phyloP scores from a whole-genome alignment of 202 grass and related monocot genomes.

The Thinopyrum obtusiflorum region DNA sequence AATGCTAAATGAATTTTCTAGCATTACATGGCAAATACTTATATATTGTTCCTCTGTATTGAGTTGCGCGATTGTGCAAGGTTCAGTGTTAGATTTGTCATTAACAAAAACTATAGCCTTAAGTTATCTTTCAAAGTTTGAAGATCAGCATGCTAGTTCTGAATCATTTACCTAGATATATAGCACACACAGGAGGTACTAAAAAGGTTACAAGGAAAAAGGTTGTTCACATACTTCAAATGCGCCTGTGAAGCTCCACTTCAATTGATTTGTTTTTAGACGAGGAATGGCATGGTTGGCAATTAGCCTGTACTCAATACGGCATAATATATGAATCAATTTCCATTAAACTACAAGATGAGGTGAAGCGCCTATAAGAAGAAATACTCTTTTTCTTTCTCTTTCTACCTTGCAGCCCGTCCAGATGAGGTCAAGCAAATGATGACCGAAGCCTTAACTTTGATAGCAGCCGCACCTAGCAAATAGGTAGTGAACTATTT shows the following conservation, averaged over 20 bases:
- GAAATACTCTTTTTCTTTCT: not conserved
- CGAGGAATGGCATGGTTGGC: constrained; percentile 96
- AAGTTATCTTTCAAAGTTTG: not conserved
- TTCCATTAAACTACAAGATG: not conserved
- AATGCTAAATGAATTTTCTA: not conserved
- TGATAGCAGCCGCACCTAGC: constrained; percentile 90
- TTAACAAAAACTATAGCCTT: not conserved
- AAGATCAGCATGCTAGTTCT: not conserved
- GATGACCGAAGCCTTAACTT: constrained; percentile 94
- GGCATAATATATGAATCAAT: not conserved
- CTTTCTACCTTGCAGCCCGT: constrained; percentile 82
- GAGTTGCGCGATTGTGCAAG: not conserved
- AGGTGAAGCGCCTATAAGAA: not conserved
- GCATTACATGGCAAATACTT: not conserved
- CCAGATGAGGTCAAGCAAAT: constrained; percentile 97
- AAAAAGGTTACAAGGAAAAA: not conserved
- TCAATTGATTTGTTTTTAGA: constrained; percentile 94
- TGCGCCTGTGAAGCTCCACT: constrained; percentile 91
- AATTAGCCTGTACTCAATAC: constrained; percentile 58
- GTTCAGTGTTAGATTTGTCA: not conserved
- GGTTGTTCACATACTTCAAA: constrained; percentile 64
- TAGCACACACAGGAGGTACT: not conserved
- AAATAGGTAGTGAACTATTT: constrained; percentile 26
- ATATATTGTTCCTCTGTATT: not conserved
- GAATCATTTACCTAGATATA: not conserved